phyloP scores from a whole-genome alignment of 169 alveolate species.

The Plasmodium adleri region DNA sequence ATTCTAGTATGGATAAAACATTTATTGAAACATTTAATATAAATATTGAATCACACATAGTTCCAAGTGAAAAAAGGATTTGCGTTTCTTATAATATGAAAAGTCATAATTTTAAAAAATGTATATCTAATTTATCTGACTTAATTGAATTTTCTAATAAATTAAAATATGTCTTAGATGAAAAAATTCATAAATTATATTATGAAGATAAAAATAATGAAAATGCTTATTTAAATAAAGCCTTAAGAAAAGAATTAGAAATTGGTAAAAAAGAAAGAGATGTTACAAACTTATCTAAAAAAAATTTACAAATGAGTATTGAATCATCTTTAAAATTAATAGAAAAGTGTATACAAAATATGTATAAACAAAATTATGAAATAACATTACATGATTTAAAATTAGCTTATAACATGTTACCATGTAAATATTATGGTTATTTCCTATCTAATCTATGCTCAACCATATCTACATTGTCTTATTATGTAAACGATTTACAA shows the following conservation, averaged over 20 bases:
- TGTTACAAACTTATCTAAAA: conserved; percentile 42
- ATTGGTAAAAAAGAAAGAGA: conserved; percentile 41
- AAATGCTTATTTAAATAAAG: conserved; percentile 23
- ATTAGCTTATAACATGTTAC: conserved; percentile 67
- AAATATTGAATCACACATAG: conserved; percentile 1
- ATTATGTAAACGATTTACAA: conserved; percentile 65
- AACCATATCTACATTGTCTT: conserved; percentile 45
- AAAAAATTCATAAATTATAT: conserved; percentile 9
- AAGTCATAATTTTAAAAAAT: conserved; percentile 6
- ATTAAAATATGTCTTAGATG: conserved; percentile 19
- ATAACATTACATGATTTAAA: conserved; percentile 55
- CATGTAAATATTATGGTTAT: conserved; percentile 72
- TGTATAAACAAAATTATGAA: conserved; percentile 63
- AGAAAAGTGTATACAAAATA: conserved; percentile 46
- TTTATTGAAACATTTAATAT: conserved; percentile 31
- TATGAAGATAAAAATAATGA: conserved; percentile 20
- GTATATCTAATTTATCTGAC: conserved; percentile 11
- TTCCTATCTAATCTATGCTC: conserved; percentile 41
- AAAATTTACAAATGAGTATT: conserved; percentile 48
- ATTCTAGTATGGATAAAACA: conserved; percentile 50
- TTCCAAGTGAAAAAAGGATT: conserved; percentile 1
- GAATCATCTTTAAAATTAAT: conserved; percentile 65
- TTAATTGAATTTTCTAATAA: conserved; percentile 39
- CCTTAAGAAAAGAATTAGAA: conserved; percentile 38
- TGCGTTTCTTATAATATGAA: conserved; percentile 9